phyloP scores from a whole-genome alignment of 208 protist species.

The Entamoeba moshkovskii region DNA sequence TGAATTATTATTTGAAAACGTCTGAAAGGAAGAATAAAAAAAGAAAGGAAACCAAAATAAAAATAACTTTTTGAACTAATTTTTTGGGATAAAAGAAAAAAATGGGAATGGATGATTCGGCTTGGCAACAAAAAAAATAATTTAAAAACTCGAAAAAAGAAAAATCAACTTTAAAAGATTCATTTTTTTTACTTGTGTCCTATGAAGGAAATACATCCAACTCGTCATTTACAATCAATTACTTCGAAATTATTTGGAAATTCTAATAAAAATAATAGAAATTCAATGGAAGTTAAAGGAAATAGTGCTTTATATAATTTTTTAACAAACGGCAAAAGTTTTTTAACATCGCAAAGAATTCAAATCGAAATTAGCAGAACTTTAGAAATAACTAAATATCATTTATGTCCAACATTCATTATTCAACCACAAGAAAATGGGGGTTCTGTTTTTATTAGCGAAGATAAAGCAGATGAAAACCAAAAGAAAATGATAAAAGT shows the following conservation, averaged over 20 bases:
- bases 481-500: background rate
- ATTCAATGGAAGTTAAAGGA: background rate
- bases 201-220: background rate
- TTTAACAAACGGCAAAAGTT: background rate
- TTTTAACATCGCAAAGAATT: background rate
- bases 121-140: no score
- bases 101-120: no score
- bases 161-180: no score
- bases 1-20: no score
- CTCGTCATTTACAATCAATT: background rate
- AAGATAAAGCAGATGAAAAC: background rate
- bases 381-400: background rate
- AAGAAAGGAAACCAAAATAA: no score
- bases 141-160: no score
- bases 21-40: no score
- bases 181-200: no score
- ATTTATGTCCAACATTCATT: background rate
- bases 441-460: background rate
- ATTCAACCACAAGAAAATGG: background rate
- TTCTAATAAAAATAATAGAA: background rate
- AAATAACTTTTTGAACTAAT: no score
- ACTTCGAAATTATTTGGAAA: background rate
- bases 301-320: background rate
- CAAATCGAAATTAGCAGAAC: background rate
- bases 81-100: no score